A percentile compares a stretch with the other conserved stretches of the same genome.
These are phyloP conservation scores for Yamadazyma aaseri DNA, from an alignment of 1,139 yeast genomes.

Conservation along the genomic window DNA sequence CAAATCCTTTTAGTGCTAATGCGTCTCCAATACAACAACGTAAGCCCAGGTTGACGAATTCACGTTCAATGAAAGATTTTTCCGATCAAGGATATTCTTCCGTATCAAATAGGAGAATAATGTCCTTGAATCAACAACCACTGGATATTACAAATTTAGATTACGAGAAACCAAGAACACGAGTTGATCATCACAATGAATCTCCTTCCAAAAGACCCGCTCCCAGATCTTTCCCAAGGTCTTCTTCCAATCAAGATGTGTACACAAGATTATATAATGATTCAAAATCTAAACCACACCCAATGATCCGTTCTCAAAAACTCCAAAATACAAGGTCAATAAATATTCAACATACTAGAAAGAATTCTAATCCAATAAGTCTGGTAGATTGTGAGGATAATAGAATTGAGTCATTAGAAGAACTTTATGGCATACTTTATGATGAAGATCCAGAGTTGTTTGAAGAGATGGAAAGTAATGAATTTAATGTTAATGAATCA, in stretches of 20 bases:
- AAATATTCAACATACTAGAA: neutral
- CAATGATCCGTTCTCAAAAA: neutral
- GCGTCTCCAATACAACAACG: neutral
- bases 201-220: conserved; percentile 14
- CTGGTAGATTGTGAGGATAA: conserved; percentile 8
- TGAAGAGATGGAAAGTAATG: conserved; percentile 10
- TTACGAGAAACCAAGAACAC: conserved; percentile 4
- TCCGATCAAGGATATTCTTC: conserved; percentile 3
- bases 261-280: conserved; percentile 16
- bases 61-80: conserved; percentile 2
- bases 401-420: conserved; percentile 19
- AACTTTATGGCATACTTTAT: conserved; percentile 21
- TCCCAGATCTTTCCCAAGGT: conserved; percentile 7
- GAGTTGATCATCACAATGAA: conserved; percentile 1
- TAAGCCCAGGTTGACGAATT: conserved; percentile 1
- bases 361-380: conserved; percentile 9
- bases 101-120: neutral
- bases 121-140: conserved; percentile 5
- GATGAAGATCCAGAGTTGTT: conserved; percentile 24
- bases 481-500: conserved; percentile 6
- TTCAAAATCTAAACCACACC: conserved; percentile 7
- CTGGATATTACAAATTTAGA: conserved; percentile 14
- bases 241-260: conserved; percentile 10
- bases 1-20: conserved; percentile 12
- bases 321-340: neutral